A percentile compares a stretch with the other conserved stretches of the same genome.
Conservation (phyloP, 257 asterid genomes). For the Solanum piurae region DNA sequence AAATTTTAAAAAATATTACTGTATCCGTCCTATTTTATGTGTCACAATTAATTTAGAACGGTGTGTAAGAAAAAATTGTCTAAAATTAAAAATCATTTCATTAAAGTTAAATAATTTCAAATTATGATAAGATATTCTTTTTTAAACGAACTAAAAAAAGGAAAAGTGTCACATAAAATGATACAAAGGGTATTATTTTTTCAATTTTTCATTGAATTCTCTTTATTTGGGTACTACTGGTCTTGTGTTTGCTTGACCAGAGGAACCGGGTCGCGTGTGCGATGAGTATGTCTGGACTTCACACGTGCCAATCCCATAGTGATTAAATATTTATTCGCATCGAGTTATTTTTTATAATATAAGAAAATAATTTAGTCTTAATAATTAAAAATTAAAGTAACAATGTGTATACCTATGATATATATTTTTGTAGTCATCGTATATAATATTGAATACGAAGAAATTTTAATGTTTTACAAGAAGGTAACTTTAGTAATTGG, state of each 20-base stretch:
- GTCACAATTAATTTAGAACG: too few species aligned
- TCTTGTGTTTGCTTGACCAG: background rate
- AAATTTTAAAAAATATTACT: too few species aligned
- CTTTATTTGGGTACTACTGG: background rate
- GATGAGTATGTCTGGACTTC: background rate
- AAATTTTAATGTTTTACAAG: background rate
- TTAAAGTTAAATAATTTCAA: too few species aligned
- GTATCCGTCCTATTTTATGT: accelerated
- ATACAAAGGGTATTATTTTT: accelerated
- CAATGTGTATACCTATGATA: background rate
- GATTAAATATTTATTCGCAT: background rate
- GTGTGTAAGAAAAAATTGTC: accelerated
- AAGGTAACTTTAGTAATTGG: background rate
- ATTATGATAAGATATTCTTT: too few species aligned
- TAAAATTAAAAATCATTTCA: too few species aligned
- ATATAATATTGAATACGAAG: background rate
- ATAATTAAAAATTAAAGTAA: background rate
- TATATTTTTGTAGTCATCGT: background rate
- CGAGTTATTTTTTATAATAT: background rate
- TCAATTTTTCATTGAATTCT: background rate
- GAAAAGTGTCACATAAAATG: accelerated
- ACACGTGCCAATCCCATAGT: background rate
- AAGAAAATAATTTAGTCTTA: background rate
- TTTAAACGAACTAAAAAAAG: accelerated
- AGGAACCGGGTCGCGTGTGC: background rate